These are phyloP conservation scores for Gloeopeniophorella convolvens DNA, from an alignment of 768 basidiomycete genomes.

Conservation along the genomic window DNA sequence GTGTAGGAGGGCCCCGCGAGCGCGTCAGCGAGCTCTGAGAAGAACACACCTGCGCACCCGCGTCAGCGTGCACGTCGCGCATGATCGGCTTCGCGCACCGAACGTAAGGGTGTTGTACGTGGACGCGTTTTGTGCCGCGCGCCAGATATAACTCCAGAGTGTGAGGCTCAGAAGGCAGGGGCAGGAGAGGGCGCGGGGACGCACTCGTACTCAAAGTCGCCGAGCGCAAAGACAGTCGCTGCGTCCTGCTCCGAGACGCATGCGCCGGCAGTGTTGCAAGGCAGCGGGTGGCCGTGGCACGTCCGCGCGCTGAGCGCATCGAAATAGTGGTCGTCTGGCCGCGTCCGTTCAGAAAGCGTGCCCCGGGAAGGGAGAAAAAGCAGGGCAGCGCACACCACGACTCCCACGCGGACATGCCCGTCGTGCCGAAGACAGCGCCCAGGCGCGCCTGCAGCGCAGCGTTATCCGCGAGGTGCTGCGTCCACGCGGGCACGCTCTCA, in stretches of 20 bases:
- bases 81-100: slow-evolving; percentile 24
- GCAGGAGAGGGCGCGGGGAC: not conserved
- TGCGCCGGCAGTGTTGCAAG: slow-evolving; percentile 36
- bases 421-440: slow-evolving; percentile 35
- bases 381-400: slow-evolving; percentile 36
- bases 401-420: slow-evolving; percentile 36
- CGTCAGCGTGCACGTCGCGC: not conserved
- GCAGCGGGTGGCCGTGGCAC: slow-evolving; percentile 39
- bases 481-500: slow-evolving; percentile 42
- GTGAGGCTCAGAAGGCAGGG: not conserved
- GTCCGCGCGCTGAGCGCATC: slow-evolving; percentile 46
- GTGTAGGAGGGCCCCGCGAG: slow-evolving; percentile 31
- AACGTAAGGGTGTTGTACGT: slow-evolving; percentile 40
- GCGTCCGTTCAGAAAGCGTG: not conserved
- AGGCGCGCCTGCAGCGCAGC: slow-evolving; percentile 33
- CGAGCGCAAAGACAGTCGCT: slow-evolving; percentile 30
- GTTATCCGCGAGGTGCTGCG: slow-evolving; percentile 35
- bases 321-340: slow-evolving; percentile 43
- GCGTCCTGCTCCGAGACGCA: slow-evolving; percentile 39
- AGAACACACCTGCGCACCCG: slow-evolving; percentile 35
- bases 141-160: slow-evolving; percentile 41
- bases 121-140: slow-evolving; percentile 38
- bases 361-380: not conserved
- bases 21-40: slow-evolving; percentile 35
- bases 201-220: slow-evolving; percentile 37